Percentiles rank a stretch among this genome's conserved stretches.
Evolutionary conservation across 176 grass and related monocot species (phyloP).

Genomic region (Raddia guianensis): DNA sequence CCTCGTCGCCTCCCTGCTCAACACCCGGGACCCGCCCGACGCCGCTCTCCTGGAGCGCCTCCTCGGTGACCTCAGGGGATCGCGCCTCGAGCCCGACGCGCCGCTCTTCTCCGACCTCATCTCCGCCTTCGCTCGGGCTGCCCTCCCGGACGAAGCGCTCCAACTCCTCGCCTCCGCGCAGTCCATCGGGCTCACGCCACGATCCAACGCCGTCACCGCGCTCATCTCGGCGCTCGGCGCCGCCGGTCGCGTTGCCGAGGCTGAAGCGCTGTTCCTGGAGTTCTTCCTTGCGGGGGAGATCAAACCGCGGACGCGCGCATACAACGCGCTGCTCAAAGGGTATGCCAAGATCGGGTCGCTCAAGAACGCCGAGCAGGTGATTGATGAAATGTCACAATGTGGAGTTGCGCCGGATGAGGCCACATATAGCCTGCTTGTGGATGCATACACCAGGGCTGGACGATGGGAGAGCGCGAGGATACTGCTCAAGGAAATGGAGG

Average conservation of each 20-base stretch:
- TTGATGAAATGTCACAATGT: conserved; percentile 84
- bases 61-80: conserved; percentile 57
- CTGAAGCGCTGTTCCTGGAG: conserved; percentile 86
- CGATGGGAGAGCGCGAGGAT: conserved; percentile 95
- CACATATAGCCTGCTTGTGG: conserved; percentile 84
- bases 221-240: conserved; percentile 74
- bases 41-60: conserved; percentile 63
- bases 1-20: conserved; percentile 78
- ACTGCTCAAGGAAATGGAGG: conserved; percentile 89
- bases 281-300: conserved; percentile 83
- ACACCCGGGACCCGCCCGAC: conserved; percentile 79
- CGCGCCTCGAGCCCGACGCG: conserved; percentile 80
- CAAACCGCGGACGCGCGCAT: conserved; percentile 66
- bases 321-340: conserved; percentile 95
- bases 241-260: conserved; percentile 71
- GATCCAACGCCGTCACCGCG: conserved; percentile 70
- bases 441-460: conserved; percentile 75
- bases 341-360: conserved; percentile 82
- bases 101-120: conserved; percentile 88
- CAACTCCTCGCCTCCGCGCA: conserved; percentile 77
- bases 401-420: conserved; percentile 75
- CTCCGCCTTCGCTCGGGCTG: conserved; percentile 69
- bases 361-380: conserved; percentile 76
- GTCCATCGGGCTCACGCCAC: conserved; percentile 88
- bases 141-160: conserved; percentile 70